A percentile compares a stretch with the other conserved stretches of the same genome.
Conservation (phyloP, 2,329 filamentous ascomycete species). For the Diaporthe helianthi region DNA sequence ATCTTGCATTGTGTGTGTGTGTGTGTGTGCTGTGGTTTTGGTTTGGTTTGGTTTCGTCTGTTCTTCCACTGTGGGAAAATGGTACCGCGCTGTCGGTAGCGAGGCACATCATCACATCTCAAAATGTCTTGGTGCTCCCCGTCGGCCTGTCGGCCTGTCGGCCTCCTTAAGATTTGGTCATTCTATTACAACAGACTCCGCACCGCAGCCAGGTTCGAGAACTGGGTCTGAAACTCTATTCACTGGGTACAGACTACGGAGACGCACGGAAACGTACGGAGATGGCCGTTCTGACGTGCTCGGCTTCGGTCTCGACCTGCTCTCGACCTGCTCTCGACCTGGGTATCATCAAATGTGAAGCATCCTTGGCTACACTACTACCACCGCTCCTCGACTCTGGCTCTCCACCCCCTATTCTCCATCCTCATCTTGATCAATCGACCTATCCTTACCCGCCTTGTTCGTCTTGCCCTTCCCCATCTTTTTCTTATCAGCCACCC, state of each 20-base stretch:
- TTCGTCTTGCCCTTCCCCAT: conserved; percentile 12
- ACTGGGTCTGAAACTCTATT: conserved; percentile 11
- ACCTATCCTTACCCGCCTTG: not conserved
- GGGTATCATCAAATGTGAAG: conserved; percentile 25
- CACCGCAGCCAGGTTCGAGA: not conserved
- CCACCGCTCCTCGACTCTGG: not conserved
- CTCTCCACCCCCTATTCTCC: not conserved
- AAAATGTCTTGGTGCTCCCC: too few species aligned
- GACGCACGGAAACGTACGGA: not conserved
- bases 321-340: not conserved
- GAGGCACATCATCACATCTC: not conserved
- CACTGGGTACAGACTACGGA: too few species aligned
- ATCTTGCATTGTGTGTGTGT: not conserved
- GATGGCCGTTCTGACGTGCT: not conserved
- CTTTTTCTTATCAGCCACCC: conserved; percentile 30
- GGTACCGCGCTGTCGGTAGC: conserved; percentile 22
- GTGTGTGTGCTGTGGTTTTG: too few species aligned
- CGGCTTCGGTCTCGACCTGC: not conserved
- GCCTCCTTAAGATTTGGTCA: not conserved
- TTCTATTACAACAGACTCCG: not conserved
- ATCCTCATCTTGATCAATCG: conserved; percentile 3
- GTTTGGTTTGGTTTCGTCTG: not conserved
- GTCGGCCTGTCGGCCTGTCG: too few species aligned
- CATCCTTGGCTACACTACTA: conserved; percentile 15
- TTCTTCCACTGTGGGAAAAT: not conserved